Base-by-base conservation (phyloP, 1,139 yeast genomes). In the Eremothecium gossypii region DNA sequence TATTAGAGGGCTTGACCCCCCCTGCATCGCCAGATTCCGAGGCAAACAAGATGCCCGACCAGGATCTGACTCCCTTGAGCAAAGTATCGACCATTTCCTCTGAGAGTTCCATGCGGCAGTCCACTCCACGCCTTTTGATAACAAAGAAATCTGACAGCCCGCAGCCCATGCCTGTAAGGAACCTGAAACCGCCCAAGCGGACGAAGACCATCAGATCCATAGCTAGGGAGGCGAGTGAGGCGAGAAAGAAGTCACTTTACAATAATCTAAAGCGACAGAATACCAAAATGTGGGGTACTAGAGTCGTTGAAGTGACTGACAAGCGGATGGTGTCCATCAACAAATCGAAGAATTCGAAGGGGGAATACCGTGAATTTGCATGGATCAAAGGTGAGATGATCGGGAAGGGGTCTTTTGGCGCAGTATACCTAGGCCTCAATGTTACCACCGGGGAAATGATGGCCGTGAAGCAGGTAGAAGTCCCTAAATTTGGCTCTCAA, bases 381-480 rank as follows among this genome's bases (percentile, higher is more conserved):
- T 93, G 99, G 99, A 84, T 93, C 41, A 87, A 87, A 60, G 99
- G 99, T 70, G 97, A 89, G 56, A 70, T 91, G 49, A 86, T 93
- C 46, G 99, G 99, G 1, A 77, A 89, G 46, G 99, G 99, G 0
- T 89, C 96, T 0, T 93, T 89, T 69, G 99, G 98, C n/a, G 81
- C 85, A 36, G 98, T 93, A 1, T 91, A 76, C 57, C 70, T 93
- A 46, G 97, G 96, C 1, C 71, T 93, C 56, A 93, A 93, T 61
- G 93, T 87, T 11, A 91, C 97, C 1, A 87, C 96, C 0, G 97
- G 98, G 43, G 99, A 93, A 56, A 89, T 93, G 96, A 80, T 93
- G 66, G 99, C 99, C 0, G 98, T 93, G 1, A 93, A 93, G 58
- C 98, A 93, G 61, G 96, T 91, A 4, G 79, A 75, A 40, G 83